Conservation (phyloP, 2,329 filamentous ascomycete genomes). For the Orbilia ellipsospora region DNA sequence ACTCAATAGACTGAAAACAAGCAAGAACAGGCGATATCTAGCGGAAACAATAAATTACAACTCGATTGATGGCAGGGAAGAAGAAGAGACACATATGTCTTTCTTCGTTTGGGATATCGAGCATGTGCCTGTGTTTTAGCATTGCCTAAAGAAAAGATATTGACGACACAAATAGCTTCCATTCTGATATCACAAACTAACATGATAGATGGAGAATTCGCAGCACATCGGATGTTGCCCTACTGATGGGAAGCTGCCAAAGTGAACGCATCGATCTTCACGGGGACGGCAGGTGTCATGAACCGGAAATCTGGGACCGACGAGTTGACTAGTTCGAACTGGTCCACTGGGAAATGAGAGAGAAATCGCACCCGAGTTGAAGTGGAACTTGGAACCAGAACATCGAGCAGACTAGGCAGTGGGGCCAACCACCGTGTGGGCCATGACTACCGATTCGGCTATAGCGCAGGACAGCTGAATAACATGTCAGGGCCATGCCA, state of each 20-base stretch:
- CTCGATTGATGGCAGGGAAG: slow-evolving; percentile 7
- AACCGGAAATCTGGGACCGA: slow-evolving; percentile 43
- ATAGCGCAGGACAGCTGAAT: slow-evolving; percentile 49
- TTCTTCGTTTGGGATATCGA: slow-evolving; percentile 10
- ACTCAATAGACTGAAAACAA: slow-evolving; percentile 35
- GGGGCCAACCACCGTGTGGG: not conserved
- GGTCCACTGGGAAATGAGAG: slow-evolving; percentile 9
- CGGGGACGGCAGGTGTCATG: slow-evolving; percentile 17
- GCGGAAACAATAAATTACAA: slow-evolving; percentile 7
- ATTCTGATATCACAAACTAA: slow-evolving; percentile 32
- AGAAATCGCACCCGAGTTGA: slow-evolving; percentile 27
- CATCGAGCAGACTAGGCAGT: too few relatives aligned
- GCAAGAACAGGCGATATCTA: slow-evolving; percentile 30
- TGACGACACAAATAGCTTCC: not conserved
- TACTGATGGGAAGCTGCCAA: not conserved
- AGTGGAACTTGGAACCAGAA: too few relatives aligned
- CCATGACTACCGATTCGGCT: slow-evolving; percentile 41
- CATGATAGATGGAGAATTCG: slow-evolving; percentile 18
- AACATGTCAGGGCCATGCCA: slow-evolving; percentile 10
- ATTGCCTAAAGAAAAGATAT: not conserved
- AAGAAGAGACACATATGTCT: slow-evolving; percentile 23
- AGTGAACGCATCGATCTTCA: too few relatives aligned
- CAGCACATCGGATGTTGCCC: slow-evolving; percentile 47
- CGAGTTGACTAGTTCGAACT: slow-evolving; percentile 19
- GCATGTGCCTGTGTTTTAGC: slow-evolving; percentile 1